These are phyloP conservation scores for Fraxinus greggii DNA, from an alignment of 305 asterid genomes.

Conservation along the genomic window DNA sequence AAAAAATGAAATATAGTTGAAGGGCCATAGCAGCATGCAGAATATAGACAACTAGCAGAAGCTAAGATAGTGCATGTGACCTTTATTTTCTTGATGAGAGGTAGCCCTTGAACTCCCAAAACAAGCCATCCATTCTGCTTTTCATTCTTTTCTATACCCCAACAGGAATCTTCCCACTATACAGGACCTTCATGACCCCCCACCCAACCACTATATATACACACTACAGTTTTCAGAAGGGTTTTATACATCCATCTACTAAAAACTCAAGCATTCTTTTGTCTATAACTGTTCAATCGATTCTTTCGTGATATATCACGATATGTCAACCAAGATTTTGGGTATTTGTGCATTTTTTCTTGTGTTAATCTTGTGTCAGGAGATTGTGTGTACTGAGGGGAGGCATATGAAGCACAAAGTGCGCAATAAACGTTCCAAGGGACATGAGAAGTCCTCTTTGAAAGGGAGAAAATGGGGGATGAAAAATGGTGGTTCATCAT, in stretches of 20 bases:
- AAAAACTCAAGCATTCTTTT: not conserved
- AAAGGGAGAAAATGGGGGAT: not conserved
- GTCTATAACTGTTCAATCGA: not conserved
- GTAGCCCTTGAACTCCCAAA: conserved; percentile 22
- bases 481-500: not conserved
- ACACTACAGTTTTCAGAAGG: conserved; percentile 17
- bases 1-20: not conserved
- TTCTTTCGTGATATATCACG: conserved; percentile 16
- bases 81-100: conserved; percentile 18
- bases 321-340: conserved; percentile 12
- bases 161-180: conserved; percentile 29
- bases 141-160: not conserved
- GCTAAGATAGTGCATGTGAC: conserved; percentile 19
- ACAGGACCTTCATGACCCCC: conserved; percentile 18
- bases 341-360: conserved; percentile 22
- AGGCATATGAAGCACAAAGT: conserved; percentile 30
- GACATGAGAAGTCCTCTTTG: not conserved
- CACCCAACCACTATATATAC: conserved; percentile 12
- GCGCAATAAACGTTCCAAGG: conserved; percentile 21
- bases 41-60: not conserved
- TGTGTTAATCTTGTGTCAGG: conserved; percentile 27
- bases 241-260: not conserved
- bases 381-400: conserved; percentile 27
- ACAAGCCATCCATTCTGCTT: conserved; percentile 31
- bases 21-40: conserved; percentile 7